These are phyloP conservation scores for Cystoderma amianthinum DNA, from an alignment of 768 basidiomycete species.

Conservation along the genomic window DNA sequence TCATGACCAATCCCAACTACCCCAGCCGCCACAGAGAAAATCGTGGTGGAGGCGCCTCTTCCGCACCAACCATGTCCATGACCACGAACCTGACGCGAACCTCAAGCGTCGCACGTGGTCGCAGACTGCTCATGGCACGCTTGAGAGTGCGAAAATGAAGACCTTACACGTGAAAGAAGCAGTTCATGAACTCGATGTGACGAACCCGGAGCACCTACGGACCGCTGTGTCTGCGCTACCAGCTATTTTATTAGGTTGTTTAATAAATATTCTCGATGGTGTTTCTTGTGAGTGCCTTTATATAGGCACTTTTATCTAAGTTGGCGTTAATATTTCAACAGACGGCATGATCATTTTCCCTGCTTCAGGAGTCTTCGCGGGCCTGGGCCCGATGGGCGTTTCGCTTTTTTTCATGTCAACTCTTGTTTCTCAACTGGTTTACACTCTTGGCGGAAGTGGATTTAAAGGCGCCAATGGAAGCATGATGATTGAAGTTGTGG, in stretches of 20 bases:
- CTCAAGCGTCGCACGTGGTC: conserved; percentile 1
- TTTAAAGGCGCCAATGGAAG: conserved; percentile 90
- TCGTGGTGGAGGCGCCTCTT: conserved; percentile 2
- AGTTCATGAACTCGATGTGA: conserved; percentile 3
- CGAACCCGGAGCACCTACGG: conserved; percentile 12
- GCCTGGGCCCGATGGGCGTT: conserved; percentile 83
- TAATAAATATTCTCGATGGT: conserved; percentile 91
- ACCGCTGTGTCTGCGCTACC: conserved; percentile 52
- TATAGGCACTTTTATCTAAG: not conserved
- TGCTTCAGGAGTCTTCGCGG: conserved; percentile 67
- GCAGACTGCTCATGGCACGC: not conserved
- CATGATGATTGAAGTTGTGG: conserved; percentile 99
- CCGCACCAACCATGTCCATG: conserved; percentile 4
- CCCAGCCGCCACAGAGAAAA: not conserved
- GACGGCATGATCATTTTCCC: conserved; percentile 98
- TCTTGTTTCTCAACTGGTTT: conserved; percentile 76
- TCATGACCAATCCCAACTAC: not conserved
- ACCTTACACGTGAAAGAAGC: conserved; percentile 3
- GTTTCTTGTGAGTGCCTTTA: conserved; percentile 64
- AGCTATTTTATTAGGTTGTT: conserved; percentile 74
- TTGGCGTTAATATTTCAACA: conserved; percentile 13
- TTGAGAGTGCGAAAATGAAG: conserved; percentile 1
- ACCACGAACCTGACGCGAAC: not conserved
- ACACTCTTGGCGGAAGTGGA: conserved; percentile 79
- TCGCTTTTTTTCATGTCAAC: conserved; percentile 94